Percentiles rank a stretch among this genome's conserved stretches.
Conservation (phyloP, 2,329 filamentous ascomycete genomes). For the Passalora sequoiae region DNA sequence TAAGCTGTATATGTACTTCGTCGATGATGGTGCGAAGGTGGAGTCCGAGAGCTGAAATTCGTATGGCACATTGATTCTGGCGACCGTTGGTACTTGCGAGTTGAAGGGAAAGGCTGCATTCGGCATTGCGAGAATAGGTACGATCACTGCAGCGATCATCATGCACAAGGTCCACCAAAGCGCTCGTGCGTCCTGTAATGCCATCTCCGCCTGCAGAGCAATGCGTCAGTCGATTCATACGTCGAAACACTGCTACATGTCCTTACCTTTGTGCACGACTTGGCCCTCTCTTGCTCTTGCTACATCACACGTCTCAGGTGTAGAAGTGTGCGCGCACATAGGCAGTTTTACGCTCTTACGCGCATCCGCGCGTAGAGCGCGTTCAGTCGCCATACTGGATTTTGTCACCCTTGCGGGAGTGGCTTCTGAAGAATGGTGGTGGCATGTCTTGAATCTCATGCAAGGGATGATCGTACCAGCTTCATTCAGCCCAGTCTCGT, state of each 20-base stretch:
- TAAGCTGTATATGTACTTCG: slow-evolving; percentile 61
- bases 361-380: slow-evolving; percentile 19
- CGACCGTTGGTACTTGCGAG: slow-evolving; percentile 75
- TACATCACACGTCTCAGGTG: slow-evolving; percentile 3
- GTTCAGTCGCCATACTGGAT: slow-evolving; percentile 19
- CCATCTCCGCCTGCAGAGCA: slow-evolving; percentile 7
- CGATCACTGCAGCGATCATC: slow-evolving; percentile 15
- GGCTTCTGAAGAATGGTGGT: slow-evolving; percentile 24
- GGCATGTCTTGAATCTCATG: slow-evolving; percentile 19
- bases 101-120: slow-evolving; percentile 67
- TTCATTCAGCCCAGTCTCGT: too few species aligned
- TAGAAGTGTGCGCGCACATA: slow-evolving; percentile 8
- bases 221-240: too few species aligned
- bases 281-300: slow-evolving; percentile 3
- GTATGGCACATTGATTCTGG: slow-evolving; percentile 62
- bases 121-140: slow-evolving; percentile 27
- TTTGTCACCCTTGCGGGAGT: slow-evolving; percentile 23
- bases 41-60: slow-evolving; percentile 65
- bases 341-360: slow-evolving; percentile 14
- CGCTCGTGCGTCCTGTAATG: slow-evolving; percentile 8
- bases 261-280: slow-evolving; percentile 6
- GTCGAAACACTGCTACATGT: not conserved
- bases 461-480: slow-evolving; percentile 14
- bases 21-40: slow-evolving; percentile 62
- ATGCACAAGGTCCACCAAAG: slow-evolving; percentile 16